phyloP scores from a whole-genome alignment of 208 protist species.

The Leishmania gerbilli region DNA sequence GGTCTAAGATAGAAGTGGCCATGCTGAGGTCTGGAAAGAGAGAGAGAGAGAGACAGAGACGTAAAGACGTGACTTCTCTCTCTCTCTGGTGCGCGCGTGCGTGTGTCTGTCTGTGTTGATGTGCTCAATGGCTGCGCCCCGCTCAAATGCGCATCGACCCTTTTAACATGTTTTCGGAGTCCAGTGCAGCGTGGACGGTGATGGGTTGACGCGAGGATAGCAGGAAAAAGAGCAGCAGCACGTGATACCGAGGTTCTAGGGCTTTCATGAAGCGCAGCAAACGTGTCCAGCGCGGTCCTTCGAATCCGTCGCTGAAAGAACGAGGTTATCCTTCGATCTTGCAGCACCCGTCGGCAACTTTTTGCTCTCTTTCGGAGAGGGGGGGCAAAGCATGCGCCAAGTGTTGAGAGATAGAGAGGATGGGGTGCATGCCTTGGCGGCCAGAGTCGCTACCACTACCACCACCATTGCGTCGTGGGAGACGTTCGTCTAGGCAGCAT shows the following conservation, averaged over 20 bases:
- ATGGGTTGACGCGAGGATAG: neutral
- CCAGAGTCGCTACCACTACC: neutral
- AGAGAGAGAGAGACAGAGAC: neutral
- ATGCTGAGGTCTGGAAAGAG: constrained; percentile 23
- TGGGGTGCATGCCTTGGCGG: neutral
- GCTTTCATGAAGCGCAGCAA: neutral
- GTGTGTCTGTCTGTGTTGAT: neutral
- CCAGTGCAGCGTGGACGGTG: neutral
- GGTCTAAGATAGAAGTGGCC: constrained; percentile 74
- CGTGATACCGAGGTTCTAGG: neutral
- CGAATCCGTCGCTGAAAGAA: neutral
- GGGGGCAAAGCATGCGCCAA: neutral
- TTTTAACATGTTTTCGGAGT: neutral
- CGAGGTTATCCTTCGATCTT: neutral
- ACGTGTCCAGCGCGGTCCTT: neutral
- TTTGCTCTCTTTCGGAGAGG: neutral
- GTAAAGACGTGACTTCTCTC: neutral
- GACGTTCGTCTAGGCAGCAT: neutral
- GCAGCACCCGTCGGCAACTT: neutral
- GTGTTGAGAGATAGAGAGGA: neutral
- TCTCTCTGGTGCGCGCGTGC: constrained; percentile 2
- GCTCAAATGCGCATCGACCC: neutral
- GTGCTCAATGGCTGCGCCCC: neutral
- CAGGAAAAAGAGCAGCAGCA: too few species aligned
- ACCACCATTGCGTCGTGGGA: neutral